Percentiles rank a stretch among this genome's conserved stretches.
phyloP scores from a whole-genome alignment of 2,329 filamentous ascomycete species.

The Colletotrichum liaoningense region DNA sequence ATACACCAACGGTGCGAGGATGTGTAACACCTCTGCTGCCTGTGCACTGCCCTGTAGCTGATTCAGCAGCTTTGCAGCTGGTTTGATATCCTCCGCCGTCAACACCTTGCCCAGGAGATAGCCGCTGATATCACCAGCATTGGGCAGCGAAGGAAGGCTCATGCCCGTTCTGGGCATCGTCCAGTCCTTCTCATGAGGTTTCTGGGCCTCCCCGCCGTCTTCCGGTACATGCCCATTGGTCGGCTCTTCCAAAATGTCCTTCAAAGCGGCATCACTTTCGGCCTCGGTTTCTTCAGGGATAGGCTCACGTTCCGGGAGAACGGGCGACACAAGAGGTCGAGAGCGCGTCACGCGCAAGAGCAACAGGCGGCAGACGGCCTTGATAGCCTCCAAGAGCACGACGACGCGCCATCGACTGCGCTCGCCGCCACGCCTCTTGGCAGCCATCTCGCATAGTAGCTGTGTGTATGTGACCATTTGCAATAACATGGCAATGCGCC shows the following conservation, averaged over 20 bases:
- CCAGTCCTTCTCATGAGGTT: conserved; percentile 73
- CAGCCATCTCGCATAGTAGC: conserved; percentile 96
- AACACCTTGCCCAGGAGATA: conserved; percentile 92
- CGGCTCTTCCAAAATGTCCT: conserved; percentile 57
- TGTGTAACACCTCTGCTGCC: conserved; percentile 90
- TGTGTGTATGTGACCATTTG: conserved; percentile 96
- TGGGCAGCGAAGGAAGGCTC: conserved; percentile 84
- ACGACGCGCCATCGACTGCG: conserved; percentile 87
- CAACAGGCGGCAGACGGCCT: conserved; percentile 85
- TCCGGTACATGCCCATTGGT: conserved; percentile 72
- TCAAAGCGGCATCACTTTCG: conserved; percentile 52
- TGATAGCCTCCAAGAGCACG: conserved; percentile 85
- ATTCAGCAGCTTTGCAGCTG: conserved; percentile 87
- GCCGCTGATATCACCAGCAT: conserved; percentile 82
- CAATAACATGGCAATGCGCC: conserved; percentile 82
- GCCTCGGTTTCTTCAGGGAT: conserved; percentile 69
- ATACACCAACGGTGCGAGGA: conserved; percentile 88
- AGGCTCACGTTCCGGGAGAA: conserved; percentile 86
- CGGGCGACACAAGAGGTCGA: conserved; percentile 83
- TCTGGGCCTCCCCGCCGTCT: conserved; percentile 54
- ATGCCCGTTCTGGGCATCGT: conserved; percentile 95
- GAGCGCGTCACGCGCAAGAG: conserved; percentile 86
- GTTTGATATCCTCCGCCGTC: conserved; percentile 96
- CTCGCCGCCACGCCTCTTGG: conserved; percentile 85
- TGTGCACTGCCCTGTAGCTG: conserved; percentile 79